phyloP scores from a whole-genome alignment of 345 rosid species.

The Brassica napus region DNA sequence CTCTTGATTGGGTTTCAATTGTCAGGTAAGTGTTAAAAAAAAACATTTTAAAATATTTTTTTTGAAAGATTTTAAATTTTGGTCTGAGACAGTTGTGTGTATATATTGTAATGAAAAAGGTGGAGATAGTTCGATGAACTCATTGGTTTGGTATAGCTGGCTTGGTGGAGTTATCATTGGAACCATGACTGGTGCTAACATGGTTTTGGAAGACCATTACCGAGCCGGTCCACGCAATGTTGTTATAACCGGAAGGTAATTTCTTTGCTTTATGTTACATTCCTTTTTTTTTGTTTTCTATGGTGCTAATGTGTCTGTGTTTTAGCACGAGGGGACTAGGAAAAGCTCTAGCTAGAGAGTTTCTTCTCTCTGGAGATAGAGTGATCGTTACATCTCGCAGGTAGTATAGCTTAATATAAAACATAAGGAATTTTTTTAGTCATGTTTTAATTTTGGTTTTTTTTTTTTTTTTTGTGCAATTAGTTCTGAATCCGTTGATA shows the following conservation, averaged over 20 bases:
- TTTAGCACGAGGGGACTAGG: slow-evolving; percentile 87
- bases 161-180: slow-evolving; percentile 93
- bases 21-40: slow-evolving; percentile 59
- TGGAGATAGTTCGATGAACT: slow-evolving; percentile 82
- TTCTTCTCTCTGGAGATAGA: slow-evolving; percentile 87
- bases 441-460: slow-evolving; percentile 4
- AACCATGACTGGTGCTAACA: slow-evolving; percentile 89
- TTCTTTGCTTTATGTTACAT: neutral
- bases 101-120: slow-evolving; percentile 47
- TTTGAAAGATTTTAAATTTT: neutral
- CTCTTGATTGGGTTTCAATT: slow-evolving; percentile 80
- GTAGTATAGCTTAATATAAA: slow-evolving; percentile 35
- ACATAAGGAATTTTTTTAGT: neutral
- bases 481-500: slow-evolving; percentile 74
- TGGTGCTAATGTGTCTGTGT: slow-evolving; percentile 17
- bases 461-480: slow-evolving; percentile 35
- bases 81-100: slow-evolving; percentile 14
- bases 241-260: slow-evolving; percentile 93
- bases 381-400: slow-evolving; percentile 92
- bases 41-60: neutral
- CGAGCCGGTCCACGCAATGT: slow-evolving; percentile 93
- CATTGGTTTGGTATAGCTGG: slow-evolving; percentile 95
- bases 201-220: slow-evolving; percentile 91
- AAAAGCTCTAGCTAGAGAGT: slow-evolving; percentile 93
- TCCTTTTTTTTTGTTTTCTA: neutral